phyloP scores from a whole-genome alignment of 2,329 filamentous ascomycete species.

The Verticillium isaacii region DNA sequence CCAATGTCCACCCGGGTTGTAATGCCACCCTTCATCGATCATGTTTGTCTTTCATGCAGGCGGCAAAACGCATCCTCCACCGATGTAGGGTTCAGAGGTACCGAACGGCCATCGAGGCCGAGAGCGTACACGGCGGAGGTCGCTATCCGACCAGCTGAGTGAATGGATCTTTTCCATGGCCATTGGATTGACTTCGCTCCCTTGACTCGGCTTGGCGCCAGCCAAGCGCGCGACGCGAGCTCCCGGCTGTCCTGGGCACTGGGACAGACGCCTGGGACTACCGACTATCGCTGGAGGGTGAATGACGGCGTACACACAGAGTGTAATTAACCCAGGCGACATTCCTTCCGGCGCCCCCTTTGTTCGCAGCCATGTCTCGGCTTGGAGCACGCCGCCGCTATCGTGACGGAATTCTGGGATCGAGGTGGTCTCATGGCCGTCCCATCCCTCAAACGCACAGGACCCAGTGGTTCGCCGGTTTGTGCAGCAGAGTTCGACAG shows the following conservation, averaged over 20 bases:
- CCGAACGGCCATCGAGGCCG: neutral
- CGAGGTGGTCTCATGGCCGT: neutral
- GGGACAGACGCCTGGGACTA: neutral
- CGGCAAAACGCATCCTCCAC: neutral
- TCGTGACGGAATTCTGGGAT: neutral
- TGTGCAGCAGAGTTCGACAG: constrained; percentile 2
- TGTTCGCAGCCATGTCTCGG: neutral
- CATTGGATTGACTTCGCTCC: neutral
- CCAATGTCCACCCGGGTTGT: neutral
- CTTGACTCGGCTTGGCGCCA: neutral
- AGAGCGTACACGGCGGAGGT: no score
- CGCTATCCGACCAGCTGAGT: neutral
- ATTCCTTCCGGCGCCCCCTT: neutral
- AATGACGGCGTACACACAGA: neutral
- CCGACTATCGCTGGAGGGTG: neutral
- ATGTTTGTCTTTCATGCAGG: neutral
- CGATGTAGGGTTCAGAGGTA: neutral
- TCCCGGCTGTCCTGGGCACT: neutral
- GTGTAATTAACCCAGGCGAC: neutral
- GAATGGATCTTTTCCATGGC: neutral
- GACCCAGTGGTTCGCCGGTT: neutral
- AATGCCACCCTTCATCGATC: neutral
- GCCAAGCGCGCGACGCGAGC: neutral
- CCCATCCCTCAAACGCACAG: neutral
- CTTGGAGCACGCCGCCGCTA: neutral